A percentile compares a stretch with the other conserved stretches of the same genome.
These are phyloP conservation scores for Dalbergia cultrata DNA, from an alignment of 306 rosid species.

Conservation along the genomic window DNA sequence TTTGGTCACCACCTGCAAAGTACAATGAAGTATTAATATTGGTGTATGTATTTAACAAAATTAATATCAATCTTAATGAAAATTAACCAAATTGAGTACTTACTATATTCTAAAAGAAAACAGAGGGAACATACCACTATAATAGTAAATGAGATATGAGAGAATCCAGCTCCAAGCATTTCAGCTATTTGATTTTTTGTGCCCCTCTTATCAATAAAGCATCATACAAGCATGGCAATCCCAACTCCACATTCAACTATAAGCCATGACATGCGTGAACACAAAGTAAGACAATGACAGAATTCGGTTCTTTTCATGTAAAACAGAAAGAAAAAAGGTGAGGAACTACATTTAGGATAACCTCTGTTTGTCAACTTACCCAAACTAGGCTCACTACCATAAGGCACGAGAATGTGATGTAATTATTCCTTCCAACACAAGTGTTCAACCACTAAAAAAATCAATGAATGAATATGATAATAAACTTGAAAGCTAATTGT, in stretches of 20 bases:
- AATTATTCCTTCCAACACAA: slow-evolving; percentile 87
- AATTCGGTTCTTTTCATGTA: slow-evolving; percentile 2
- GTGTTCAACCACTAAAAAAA: slow-evolving; percentile 86
- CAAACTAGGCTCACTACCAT: slow-evolving; percentile 86
- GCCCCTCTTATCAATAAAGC: slow-evolving; percentile 79
- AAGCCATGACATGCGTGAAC: slow-evolving; percentile 59
- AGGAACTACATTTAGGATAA: no score
- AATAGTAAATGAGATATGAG: slow-evolving; percentile 71
- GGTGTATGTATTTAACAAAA: no score
- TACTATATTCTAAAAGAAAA: slow-evolving; percentile 23
- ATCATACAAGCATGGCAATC: slow-evolving; percentile 75
- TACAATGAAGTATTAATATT: no score
- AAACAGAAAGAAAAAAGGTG: neutral
- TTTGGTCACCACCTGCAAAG: no score
- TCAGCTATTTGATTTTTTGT: slow-evolving; percentile 70
- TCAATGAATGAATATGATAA: slow-evolving; percentile 32
- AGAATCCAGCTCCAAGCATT: slow-evolving; percentile 83
- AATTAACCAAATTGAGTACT: no score
- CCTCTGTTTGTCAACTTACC: slow-evolving; percentile 57
- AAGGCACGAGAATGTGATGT: slow-evolving; percentile 76
- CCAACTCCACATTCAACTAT: slow-evolving; percentile 82
- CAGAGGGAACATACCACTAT: slow-evolving; percentile 67
- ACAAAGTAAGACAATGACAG: slow-evolving; percentile 39
- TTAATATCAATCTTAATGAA: no score
- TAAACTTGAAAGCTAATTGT: no score